phyloP scores from a whole-genome alignment of 2,329 filamentous ascomycete species.

The Helicocarpus griseus region DNA sequence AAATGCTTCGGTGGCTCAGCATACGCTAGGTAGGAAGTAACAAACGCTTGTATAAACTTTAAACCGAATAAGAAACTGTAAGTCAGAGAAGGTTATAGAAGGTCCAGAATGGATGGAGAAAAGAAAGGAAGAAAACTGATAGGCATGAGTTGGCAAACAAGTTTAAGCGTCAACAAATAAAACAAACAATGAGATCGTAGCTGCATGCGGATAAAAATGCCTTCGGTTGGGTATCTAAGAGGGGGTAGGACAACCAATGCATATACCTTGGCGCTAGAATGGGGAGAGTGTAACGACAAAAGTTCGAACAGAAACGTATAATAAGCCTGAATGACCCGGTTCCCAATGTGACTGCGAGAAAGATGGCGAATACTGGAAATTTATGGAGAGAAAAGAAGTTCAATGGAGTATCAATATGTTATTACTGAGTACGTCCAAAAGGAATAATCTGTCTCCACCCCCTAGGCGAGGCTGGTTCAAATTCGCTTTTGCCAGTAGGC shows the following conservation, averaged over 20 bases:
- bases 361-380: background rate
- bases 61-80: too few species aligned
- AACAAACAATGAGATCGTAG: background rate
- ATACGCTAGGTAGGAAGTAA: too few species aligned
- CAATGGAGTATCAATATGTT: background rate
- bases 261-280: background rate
- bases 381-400: background rate
- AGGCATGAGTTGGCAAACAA: background rate
- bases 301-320: background rate
- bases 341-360: too few species aligned
- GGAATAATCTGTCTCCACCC: background rate
- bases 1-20: too few species aligned
- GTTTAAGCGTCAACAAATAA: background rate
- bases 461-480: background rate
- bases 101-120: too few species aligned
- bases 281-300: background rate
- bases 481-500: constrained; percentile 3
- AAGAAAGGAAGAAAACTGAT: background rate
- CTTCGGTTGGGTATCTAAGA: background rate
- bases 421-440: background rate
- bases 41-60: too few species aligned
- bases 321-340: background rate
- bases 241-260: background rate
- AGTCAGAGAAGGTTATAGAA: too few species aligned
- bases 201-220: background rate